Conservation (phyloP, 495 filamentous ascomycete genomes). For the Hypoxylon intermedium region DNA sequence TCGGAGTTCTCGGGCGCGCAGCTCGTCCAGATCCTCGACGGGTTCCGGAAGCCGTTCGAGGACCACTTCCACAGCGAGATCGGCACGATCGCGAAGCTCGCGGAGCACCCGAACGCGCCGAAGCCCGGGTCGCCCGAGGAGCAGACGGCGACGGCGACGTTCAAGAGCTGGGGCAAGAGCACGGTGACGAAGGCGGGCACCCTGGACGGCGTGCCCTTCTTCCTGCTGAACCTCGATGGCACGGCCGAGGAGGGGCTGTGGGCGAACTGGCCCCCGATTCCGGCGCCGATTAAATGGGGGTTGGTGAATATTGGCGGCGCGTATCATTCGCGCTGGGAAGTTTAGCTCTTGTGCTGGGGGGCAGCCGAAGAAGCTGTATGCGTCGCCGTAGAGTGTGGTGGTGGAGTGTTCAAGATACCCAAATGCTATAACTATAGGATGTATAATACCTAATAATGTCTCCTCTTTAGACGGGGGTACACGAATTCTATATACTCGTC, state of each 20-base stretch:
- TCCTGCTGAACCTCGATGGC: conserved; percentile 63
- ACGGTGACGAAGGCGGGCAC: conserved; percentile 58
- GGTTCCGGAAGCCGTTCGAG: conserved; percentile 57
- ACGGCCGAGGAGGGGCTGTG: conserved; percentile 62
- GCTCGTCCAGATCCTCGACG: conserved; percentile 55
- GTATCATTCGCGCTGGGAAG: conserved; percentile 55
- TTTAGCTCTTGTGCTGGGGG: conserved; percentile 59
- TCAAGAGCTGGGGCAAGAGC: conserved; percentile 57
- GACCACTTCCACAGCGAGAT: conserved; percentile 63
- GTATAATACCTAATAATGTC: too few relatives aligned
- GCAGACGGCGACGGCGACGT: conserved; percentile 38
- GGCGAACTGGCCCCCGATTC: conserved; percentile 59
- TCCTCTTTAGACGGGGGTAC: too few relatives aligned
- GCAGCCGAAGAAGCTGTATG: conserved; percentile 52
- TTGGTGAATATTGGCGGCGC: conserved; percentile 55
- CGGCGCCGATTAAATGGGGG: conserved; percentile 54
- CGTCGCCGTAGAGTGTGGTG: conserved; percentile 24
- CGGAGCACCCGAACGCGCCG: conserved; percentile 55
- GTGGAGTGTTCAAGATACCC: too few relatives aligned
- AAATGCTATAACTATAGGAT: too few relatives aligned
- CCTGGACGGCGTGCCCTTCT: conserved; percentile 61
- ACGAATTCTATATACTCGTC: too few relatives aligned
- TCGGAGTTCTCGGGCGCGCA: conserved; percentile 51
- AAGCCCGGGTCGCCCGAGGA: conserved; percentile 52
- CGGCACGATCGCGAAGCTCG: conserved; percentile 55